Evolutionary conservation across 495 filamentous ascomycete species (phyloP), one percentile per base, ranked within the genome.

Genomic region (Polyplosphaeria fusca): DNA sequence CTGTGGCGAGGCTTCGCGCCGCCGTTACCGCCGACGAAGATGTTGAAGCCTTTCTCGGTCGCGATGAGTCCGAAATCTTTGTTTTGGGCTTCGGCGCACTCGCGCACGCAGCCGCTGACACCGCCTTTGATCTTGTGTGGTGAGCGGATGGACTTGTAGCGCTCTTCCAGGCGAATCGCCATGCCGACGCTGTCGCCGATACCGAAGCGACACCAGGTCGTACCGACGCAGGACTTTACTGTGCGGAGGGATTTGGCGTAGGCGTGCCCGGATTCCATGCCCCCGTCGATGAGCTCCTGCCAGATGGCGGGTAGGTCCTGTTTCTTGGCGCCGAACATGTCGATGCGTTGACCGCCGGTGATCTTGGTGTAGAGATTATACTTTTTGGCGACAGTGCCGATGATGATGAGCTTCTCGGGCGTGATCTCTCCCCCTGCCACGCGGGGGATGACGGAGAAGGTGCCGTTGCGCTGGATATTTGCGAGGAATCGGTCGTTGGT

Each of bases 11-110:
- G 92, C 51, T 87, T 92, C 4, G 91, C 88, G 28, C 92, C 92
- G 48, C 92, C 92, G 67, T 97, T 97, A 35, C 92, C 92, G 38
- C 79, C 91, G 1, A 97, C 90, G 66, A 89, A 95, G 68, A 97
- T 84, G 70, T 96, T 97, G 79, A 87, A 97, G 20, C 92, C 92
- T 55, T 94, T 96, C 52, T 96, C 91, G 0, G 89, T 93, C 18
- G 92, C 90, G 41, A 96, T 95, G 30, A 96, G 83, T 18, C 92
- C 92, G 65, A 97, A 97, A 68, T 96, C 91, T 67, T 96, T 96
- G 68, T 88, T 95, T 68, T 95, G 92, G 12, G 92, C 92, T 71
- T 97, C 92, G 7, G 92, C 92, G 60, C 92, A 97, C 68, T 97
- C 92, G 53, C 92, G 76, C 22, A 96, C 89, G 65, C 92, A 97